Conservation (phyloP, 2,329 filamentous ascomycete species). For the Pseudogymnoascus sp. region DNA sequence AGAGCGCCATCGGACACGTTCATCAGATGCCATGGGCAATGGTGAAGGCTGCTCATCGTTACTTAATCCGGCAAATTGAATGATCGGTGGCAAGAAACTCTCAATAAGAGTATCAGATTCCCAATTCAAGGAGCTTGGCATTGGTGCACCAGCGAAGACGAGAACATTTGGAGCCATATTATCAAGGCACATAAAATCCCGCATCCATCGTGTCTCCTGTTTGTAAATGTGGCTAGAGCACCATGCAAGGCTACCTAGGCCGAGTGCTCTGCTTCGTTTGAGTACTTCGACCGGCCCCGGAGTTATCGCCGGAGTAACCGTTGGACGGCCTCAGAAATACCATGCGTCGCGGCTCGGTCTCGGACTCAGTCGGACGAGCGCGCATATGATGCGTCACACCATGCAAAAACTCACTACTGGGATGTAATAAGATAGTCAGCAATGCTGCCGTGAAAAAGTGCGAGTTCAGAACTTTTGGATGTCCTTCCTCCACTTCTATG, state of each 20-base stretch:
- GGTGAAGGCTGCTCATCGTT: slow-evolving; percentile 14
- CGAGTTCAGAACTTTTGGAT: neutral
- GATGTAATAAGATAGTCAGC: neutral
- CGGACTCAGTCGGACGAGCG: neutral
- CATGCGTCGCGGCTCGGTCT: neutral
- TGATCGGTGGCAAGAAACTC: slow-evolving; percentile 35
- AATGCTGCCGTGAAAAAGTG: neutral
- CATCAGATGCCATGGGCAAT: slow-evolving; percentile 12
- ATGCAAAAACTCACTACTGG: neutral
- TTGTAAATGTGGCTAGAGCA: neutral
- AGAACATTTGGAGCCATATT: slow-evolving; percentile 29
- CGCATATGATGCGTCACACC: neutral
- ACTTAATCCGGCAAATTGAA: slow-evolving; percentile 31
- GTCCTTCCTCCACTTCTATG: neutral
- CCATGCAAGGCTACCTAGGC: neutral
- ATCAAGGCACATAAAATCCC: neutral
- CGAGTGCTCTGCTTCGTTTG: neutral
- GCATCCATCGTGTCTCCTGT: neutral
- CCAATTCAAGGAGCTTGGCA: slow-evolving; percentile 45
- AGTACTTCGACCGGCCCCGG: neutral
- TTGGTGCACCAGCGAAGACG: slow-evolving; percentile 54
- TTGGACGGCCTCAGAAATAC: neutral
- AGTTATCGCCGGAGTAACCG: neutral
- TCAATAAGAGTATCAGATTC: slow-evolving; percentile 40
- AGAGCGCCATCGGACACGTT: slow-evolving; percentile 40